Conservation (phyloP, 176 grass and related monocot species). For the Aegilops bicornis region DNA sequence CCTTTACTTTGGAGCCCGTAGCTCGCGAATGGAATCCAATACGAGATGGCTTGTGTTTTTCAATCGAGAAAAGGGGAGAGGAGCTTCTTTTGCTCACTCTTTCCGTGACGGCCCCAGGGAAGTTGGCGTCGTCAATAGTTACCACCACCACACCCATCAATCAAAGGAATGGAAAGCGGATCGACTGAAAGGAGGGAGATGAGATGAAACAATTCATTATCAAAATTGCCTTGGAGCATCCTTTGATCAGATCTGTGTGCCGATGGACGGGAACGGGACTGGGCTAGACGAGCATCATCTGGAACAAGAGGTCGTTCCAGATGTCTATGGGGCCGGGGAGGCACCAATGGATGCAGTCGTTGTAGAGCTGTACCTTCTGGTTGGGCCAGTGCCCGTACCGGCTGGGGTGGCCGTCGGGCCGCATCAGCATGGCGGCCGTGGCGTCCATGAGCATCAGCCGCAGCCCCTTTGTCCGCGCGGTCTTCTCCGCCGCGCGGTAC, state of each 20-base stretch:
- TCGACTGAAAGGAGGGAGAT: background rate
- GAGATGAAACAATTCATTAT: background rate
- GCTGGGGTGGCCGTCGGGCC: constrained; percentile 82
- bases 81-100: background rate
- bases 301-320: constrained; percentile 81
- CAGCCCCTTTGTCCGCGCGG: constrained; percentile 11
- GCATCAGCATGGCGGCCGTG: constrained; percentile 61
- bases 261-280: no score
- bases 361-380: constrained; percentile 65
- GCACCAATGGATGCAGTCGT: constrained; percentile 90
- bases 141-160: background rate
- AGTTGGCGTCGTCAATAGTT: background rate
- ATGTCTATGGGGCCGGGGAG: constrained; percentile 65
- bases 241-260: no score
- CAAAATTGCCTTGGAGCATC: constrained; percentile 17
- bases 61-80: background rate
- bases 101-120: constrained; percentile 5
- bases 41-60: background rate
- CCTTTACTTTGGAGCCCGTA: background rate
- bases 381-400: constrained; percentile 57
- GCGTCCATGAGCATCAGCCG: constrained; percentile 65
- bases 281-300: constrained; percentile 46
- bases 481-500: constrained; percentile 42
- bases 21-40: background rate
- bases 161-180: constrained; percentile 4